phyloP scores from a whole-genome alignment of 805 yeast species.

The Sporopachydermia lactativora region DNA sequence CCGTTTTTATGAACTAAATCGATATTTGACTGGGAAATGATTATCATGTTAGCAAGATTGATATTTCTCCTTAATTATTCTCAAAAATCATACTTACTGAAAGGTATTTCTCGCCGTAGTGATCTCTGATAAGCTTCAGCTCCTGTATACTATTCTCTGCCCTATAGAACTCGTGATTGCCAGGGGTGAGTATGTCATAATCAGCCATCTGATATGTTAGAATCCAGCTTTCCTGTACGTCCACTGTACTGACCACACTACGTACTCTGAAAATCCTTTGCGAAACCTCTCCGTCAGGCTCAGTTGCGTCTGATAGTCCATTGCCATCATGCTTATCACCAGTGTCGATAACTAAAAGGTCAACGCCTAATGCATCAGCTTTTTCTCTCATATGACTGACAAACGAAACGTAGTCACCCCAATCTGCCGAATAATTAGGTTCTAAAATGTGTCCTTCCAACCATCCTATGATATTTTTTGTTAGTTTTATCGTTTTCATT shows the following conservation, averaged over 20 bases:
- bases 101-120: slow-evolving; percentile 47
- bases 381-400: slow-evolving; percentile 30
- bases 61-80: slow-evolving; percentile 20
- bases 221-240: not conserved
- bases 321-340: slow-evolving; percentile 96
- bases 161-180: slow-evolving; percentile 81
- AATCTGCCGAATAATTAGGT: slow-evolving; percentile 62
- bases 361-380: slow-evolving; percentile 36
- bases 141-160: slow-evolving; percentile 54
- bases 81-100: slow-evolving; percentile 57
- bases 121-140: slow-evolving; percentile 40
- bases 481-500: not conserved
- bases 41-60: not conserved
- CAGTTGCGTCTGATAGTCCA: slow-evolving; percentile 71
- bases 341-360: slow-evolving; percentile 64
- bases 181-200: slow-evolving; percentile 71
- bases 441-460: slow-evolving; percentile 80
- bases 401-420: slow-evolving; percentile 86
- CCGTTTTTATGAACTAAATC: slow-evolving; percentile 21
- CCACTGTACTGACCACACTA: not conserved
- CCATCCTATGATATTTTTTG: slow-evolving; percentile 33
- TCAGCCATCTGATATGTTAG: slow-evolving; percentile 22
- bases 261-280: slow-evolving; percentile 43
- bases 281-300: slow-evolving; percentile 54
- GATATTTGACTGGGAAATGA: slow-evolving; percentile 20